Evolutionary conservation across 345 rosid species (phyloP), one percentile per base, ranked within the genome.

Genomic region (Arabidopsis arenosa): DNA sequence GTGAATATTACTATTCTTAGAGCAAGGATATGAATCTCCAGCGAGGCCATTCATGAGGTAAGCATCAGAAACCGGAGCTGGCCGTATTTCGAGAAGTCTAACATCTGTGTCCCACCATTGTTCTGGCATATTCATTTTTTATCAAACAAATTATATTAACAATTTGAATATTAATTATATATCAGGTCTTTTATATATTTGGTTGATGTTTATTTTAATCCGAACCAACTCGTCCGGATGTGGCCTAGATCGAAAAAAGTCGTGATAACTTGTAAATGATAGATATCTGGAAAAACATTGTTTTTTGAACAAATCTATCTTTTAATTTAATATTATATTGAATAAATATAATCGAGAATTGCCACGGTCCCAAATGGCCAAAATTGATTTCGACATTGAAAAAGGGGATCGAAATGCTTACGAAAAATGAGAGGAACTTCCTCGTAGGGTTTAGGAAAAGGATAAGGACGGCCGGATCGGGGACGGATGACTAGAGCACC

Each of bases 401-500:
- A 23, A 23, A 23, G 26, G 26, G 26, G 39, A 23, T 23, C 26
- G 26, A 23, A 23, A 23, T 23, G 26, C 26, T 30, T 59, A 63
- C 80, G 73, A 33, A 72, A 65, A 15, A 82, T 41, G 10, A 73
- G 41, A 37, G 73, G 75, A 40, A 66, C 66, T 55, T 79, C 83
- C 17, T 73, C 41, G 51, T 53, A 63, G 6, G 78, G 82, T 44
- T 45, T 57, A 41, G 74, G 60, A 33, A 78, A 78, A 0, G 84
- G 82, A 26, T 78, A 74, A 43, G 49, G 14, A 13, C 43, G 60
- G 0, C 75, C 72, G 2, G 32, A 10, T 59, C 75, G 79, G 13
- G 87, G 85, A 63, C 79, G 75, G 51, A 86, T 80, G 47, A 86
- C 59, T 5, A 86, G 72, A 14, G 87, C 81, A 4, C 86, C 86